Evolutionary conservation across 805 yeast species (phyloP).

Genomic region (Yarrowia phangngaensis): DNA sequence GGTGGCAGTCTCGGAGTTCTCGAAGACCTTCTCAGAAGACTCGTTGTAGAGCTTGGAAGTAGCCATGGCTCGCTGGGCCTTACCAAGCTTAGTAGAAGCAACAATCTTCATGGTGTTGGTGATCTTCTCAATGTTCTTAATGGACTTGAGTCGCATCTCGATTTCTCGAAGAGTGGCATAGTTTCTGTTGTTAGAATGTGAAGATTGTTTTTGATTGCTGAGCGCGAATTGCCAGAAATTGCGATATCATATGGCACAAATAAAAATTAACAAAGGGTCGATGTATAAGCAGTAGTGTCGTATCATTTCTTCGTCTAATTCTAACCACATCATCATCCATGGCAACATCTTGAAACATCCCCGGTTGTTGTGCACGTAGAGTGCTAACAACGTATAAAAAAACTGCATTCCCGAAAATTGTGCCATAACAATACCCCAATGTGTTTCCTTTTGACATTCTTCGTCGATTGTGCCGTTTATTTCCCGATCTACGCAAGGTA

Average conservation of each 20-base stretch:
- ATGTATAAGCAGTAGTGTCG: too few relatives aligned
- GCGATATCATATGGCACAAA: not conserved
- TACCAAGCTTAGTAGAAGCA: slow-evolving; percentile 92
- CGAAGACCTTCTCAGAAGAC: slow-evolving; percentile 74
- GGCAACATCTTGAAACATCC: too few relatives aligned
- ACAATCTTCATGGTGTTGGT: slow-evolving; percentile 99
- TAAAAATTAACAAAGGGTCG: too few relatives aligned
- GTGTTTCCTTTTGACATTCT: too few relatives aligned
- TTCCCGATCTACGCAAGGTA: slow-evolving; percentile 4
- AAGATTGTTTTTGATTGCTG: not conserved
- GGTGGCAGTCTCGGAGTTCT: slow-evolving; percentile 72
- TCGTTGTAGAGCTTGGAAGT: slow-evolving; percentile 79
- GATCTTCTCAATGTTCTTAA: slow-evolving; percentile 97
- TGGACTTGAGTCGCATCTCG: slow-evolving; percentile 95
- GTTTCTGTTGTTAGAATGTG: slow-evolving; percentile 50
- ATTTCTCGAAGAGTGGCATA: slow-evolving; percentile 98
- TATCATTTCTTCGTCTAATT: too few relatives aligned
- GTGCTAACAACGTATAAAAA: too few relatives aligned
- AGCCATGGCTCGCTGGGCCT: slow-evolving; percentile 93
- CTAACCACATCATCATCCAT: too few relatives aligned
- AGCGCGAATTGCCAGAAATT: slow-evolving; percentile 2
- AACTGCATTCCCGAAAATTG: too few relatives aligned
- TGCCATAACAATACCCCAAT: not conserved
- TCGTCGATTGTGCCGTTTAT: slow-evolving; percentile 15
- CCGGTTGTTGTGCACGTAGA: too few relatives aligned